Conservation (phyloP, 2,329 filamentous ascomycete genomes). For the Amauroascus verrucosus region DNA sequence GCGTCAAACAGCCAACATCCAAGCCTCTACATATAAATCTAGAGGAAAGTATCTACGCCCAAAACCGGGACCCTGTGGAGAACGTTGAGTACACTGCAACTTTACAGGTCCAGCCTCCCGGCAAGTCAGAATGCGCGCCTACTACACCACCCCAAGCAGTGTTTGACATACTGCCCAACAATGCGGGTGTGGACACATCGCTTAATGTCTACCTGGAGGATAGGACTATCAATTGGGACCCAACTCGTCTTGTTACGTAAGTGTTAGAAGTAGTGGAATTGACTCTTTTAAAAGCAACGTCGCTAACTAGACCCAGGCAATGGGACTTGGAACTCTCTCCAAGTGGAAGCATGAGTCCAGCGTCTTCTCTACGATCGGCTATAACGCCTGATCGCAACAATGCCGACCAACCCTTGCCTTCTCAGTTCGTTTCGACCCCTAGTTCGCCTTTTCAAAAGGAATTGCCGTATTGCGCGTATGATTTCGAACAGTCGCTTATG, state of each 20-base stretch:
- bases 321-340: constrained; percentile 8
- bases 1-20: constrained; percentile 24
- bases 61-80: background rate
- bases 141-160: background rate
- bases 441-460: constrained; percentile 4
- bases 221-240: constrained; percentile 56
- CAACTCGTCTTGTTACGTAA: constrained; percentile 80
- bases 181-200: background rate
- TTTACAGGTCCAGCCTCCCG: background rate
- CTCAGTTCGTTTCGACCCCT: background rate
- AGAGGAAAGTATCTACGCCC: background rate
- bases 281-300: background rate
- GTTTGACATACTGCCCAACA: background rate
- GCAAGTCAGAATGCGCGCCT: background rate
- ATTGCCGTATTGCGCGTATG: background rate
- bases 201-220: constrained; percentile 21
- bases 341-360: constrained; percentile 1
- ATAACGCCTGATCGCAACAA: constrained; percentile 1
- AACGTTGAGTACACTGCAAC: background rate
- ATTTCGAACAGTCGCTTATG: constrained; percentile 1
- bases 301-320: background rate
- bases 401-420: background rate
- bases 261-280: constrained; percentile 28
- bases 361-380: background rate
- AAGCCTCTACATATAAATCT: background rate